Conservation (phyloP, 257 asterid genomes). For the Solanum chaucha region DNA sequence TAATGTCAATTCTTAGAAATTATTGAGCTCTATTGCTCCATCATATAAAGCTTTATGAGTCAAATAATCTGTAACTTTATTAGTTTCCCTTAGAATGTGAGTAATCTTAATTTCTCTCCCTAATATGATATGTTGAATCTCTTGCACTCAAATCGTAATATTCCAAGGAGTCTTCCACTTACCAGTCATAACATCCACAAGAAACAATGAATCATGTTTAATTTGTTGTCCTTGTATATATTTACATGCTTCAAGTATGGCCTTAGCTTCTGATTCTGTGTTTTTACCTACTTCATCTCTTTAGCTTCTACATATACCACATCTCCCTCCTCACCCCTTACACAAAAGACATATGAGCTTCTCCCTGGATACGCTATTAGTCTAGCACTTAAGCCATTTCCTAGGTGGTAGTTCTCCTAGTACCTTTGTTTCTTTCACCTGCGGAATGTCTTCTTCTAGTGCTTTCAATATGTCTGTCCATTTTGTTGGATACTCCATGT, state of each 20-base stretch:
- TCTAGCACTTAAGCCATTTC: neutral
- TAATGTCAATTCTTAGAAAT: neutral
- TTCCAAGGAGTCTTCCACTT: neutral
- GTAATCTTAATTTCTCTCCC: neutral
- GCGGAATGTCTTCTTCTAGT: neutral
- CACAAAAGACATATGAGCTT: neutral
- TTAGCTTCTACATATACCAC: neutral
- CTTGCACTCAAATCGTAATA: neutral
- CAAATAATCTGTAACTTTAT: too few relatives aligned
- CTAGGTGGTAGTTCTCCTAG: neutral
- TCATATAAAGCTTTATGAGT: neutral
- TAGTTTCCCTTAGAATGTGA: neutral
- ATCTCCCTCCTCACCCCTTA: neutral
- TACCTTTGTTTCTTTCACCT: neutral
- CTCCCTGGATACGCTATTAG: neutral
- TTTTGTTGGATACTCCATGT: neutral
- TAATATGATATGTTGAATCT: neutral
- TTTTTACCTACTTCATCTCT: neutral
- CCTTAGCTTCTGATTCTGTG: neutral
- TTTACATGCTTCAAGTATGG: neutral
- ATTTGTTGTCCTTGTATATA: neutral
- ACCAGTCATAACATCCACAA: neutral
- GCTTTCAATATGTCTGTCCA: neutral
- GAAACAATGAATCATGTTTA: neutral
- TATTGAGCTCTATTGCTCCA: neutral